phyloP scores from a whole-genome alignment of 2,329 filamentous ascomycete species.

The Arthrinium phaeospermum region DNA sequence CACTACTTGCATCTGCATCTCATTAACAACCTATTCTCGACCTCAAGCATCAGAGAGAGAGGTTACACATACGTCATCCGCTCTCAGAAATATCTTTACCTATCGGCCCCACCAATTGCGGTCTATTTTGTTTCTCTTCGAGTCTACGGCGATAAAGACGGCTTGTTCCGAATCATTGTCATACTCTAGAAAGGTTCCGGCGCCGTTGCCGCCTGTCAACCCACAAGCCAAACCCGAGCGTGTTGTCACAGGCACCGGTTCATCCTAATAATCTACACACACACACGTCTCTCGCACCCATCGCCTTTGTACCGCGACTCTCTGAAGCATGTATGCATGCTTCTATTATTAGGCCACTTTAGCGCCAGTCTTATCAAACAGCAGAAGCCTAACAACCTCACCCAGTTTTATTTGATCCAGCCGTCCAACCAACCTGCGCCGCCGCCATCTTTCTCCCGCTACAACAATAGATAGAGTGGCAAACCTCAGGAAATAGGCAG shows the following conservation, averaged over 20 bases:
- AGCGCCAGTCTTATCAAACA: neutral
- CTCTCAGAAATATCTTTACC: neutral
- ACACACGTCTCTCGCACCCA: neutral
- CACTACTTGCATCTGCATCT: neutral
- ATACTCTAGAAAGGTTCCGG: neutral
- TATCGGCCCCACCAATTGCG: neutral
- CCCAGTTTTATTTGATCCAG: neutral
- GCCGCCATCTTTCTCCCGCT: neutral
- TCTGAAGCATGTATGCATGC: neutral
- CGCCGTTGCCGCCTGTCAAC: slow-evolving; percentile 1
- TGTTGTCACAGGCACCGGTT: neutral
- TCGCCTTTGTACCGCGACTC: too few species aligned
- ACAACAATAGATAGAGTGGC: neutral
- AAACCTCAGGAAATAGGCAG: neutral
- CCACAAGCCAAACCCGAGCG: neutral
- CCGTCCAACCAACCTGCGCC: neutral
- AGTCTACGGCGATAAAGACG: neutral
- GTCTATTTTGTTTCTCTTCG: neutral
- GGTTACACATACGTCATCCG: neutral
- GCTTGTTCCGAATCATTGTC: neutral
- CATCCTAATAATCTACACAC: neutral
- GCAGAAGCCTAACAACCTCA: neutral
- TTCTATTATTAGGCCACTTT: neutral
- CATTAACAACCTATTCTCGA: neutral
- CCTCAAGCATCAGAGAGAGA: neutral